Evolutionary conservation across 1,284 basidiomycete species (phyloP).

Genomic region (Pseudozyma tsukubaensis): DNA sequence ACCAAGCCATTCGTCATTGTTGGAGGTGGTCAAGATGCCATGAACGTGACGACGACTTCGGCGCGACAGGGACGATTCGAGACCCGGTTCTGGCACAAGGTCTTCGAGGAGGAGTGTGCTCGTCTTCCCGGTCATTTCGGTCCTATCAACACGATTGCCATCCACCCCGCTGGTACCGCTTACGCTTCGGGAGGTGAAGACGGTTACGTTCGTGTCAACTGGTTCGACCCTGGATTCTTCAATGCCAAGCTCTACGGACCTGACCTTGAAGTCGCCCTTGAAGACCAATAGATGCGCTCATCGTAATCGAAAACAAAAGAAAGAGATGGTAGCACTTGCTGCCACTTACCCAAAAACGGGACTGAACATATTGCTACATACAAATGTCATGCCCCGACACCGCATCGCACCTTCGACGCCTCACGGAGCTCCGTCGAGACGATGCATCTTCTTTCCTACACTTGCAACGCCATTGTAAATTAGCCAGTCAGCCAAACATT

Average conservation of each 20-base stretch:
- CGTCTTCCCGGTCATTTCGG: conserved; percentile 83
- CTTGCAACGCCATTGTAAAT: conserved; percentile 23
- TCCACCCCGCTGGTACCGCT: conserved; percentile 86
- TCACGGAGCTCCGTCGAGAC: no score
- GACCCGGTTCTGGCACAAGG: conserved; percentile 97
- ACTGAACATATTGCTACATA: no score
- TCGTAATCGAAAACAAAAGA: not conserved
- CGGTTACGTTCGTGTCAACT: conserved; percentile 74
- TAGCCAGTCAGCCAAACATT: conserved; percentile 25
- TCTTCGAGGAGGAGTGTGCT: conserved; percentile 97
- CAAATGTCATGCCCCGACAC: no score
- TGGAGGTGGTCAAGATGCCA: conserved; percentile 97
- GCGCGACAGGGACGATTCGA: conserved; percentile 96
- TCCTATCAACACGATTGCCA: conserved; percentile 96
- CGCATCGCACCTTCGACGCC: no score
- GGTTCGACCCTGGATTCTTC: conserved; percentile 68
- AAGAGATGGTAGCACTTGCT: not conserved
- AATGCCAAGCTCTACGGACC: conserved; percentile 65
- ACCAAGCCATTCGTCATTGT: conserved; percentile 80
- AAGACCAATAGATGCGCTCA: conserved; percentile 59
- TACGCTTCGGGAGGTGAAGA: conserved; percentile 98
- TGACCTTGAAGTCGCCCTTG: conserved; percentile 63
- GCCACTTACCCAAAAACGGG: no score
- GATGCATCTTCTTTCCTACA: not conserved
- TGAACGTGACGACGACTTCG: conserved; percentile 95